Base-by-base conservation (phyloP, 768 basidiomycete species). In the Phylloporus sp. region DNA sequence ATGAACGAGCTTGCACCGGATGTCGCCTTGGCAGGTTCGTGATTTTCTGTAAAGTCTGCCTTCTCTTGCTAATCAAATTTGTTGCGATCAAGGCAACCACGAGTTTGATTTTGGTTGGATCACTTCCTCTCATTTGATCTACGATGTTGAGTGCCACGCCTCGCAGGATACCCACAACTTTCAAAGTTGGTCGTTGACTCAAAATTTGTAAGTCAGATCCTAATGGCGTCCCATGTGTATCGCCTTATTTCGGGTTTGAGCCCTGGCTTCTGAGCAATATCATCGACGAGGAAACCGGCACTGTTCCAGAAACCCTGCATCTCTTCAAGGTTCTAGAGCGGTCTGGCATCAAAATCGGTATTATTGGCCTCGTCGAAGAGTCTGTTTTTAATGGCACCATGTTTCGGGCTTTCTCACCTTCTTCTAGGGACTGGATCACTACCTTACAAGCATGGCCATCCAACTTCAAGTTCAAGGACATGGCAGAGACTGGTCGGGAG, bases 221-320 rank as follows among this genome's bases (percentile, higher is more conserved):
- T 14, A 11, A 26, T 33, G 0, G 15, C 9, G 14, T 9, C 20
- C 7, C 6, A 21, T 22, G 14, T 17, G 4, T 17, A 17, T 3
- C 1, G 11, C 38, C 49, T 52, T 31, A 54, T 20, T 40, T 28
- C n/a, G 26, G 27, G 11, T 26, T 24, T 42, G 56, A 90, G 87
- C 90, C 92, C 17, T 94, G 92, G 92, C 67, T 95, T 26, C 62
- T 95, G 47, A 91, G 89, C 60, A 96, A 96, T 59, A 86, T 95
- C 58, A 67, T 88, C 42, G 86, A 92, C 58, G 73, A 69, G 13
- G 69, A 69, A 7, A 92, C 87, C 2, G 77, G 75, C 7, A 61
- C 66, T 14, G 75, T 81, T 33, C 92, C 92, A 0, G 72, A 78
- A 37, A 66, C 69, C 38, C 61, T 94, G 4, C 66, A 76, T 22